phyloP scores from a whole-genome alignment of 495 filamentous ascomycete genomes.

The Penicillium chermesinum region DNA sequence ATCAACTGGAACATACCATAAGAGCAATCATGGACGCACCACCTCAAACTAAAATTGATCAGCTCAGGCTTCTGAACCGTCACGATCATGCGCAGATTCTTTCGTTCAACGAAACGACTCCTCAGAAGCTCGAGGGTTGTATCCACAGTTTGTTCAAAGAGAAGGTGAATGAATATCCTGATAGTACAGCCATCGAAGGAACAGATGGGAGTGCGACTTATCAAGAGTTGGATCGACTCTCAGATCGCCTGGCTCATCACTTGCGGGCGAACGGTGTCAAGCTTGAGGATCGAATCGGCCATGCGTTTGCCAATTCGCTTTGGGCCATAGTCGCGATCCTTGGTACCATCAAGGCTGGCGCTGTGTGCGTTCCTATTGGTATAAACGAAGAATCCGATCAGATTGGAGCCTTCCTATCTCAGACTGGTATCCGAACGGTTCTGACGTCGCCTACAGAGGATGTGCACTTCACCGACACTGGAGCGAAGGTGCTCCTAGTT shows the following conservation, averaged over 20 bases:
- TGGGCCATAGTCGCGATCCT: neutral
- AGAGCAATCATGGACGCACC: neutral
- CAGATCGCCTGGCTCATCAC: neutral
- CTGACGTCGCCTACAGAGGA: neutral
- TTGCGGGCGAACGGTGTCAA: neutral
- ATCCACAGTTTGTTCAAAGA: neutral
- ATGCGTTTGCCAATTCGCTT: neutral
- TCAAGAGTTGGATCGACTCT: neutral
- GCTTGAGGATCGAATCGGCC: neutral
- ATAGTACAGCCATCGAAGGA: neutral
- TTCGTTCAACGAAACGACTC: neutral
- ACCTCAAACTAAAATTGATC: neutral
- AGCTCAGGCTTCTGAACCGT: neutral
- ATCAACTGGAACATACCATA: neutral
- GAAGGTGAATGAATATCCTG: neutral
- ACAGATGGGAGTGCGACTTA: neutral
- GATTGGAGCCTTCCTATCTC: neutral
- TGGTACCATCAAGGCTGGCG: neutral
- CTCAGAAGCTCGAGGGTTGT: neutral
- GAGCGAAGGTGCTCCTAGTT: neutral
- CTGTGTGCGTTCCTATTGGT: neutral
- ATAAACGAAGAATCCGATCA: neutral
- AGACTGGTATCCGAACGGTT: neutral
- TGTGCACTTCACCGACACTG: neutral
- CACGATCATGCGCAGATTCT: neutral